Conservation (phyloP, 2,329 filamentous ascomycete genomes). For the Ascochyta clinopodiicola region DNA sequence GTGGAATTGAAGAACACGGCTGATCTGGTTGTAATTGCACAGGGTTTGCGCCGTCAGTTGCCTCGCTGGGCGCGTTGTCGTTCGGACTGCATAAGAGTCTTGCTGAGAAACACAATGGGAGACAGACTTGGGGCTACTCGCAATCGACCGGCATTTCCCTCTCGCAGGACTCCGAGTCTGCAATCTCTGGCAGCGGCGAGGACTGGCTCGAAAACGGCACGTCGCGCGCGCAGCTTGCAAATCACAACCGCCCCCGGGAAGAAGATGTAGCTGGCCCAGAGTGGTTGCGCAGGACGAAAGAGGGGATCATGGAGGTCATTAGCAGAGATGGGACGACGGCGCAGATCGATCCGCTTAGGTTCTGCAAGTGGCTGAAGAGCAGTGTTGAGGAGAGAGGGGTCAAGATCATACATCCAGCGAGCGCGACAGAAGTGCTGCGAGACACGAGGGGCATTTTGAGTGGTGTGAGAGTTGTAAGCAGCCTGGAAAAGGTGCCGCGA, state of each 20-base stretch:
- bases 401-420: conserved; percentile 69
- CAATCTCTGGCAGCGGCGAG: conserved; percentile 57
- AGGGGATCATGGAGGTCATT: conserved; percentile 66
- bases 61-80: conserved; percentile 68
- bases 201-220: conserved; percentile 72
- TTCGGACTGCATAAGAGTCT: conserved; percentile 72
- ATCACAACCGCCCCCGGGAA: conserved; percentile 38
- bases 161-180: conserved; percentile 56
- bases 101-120: conserved; percentile 65
- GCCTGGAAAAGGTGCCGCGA: conserved; percentile 52
- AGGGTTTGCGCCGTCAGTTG: conserved; percentile 65
- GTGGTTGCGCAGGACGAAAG: conserved; percentile 65
- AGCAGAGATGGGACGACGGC: conserved; percentile 66
- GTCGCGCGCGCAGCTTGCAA: conserved; percentile 64
- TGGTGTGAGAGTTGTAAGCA: conserved; percentile 51
- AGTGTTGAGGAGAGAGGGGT: conserved; percentile 67
- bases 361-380: conserved; percentile 71
- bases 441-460: conserved; percentile 60
- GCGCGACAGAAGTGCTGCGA: conserved; percentile 59
- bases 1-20: not conserved
- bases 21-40: not conserved
- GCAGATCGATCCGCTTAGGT: conserved; percentile 71
- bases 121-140: conserved; percentile 65
- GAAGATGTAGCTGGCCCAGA: conserved; percentile 51
- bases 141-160: conserved; percentile 63